Conservation (phyloP, 805 yeast species). For the Wickerhamomyces hampshirensis region DNA sequence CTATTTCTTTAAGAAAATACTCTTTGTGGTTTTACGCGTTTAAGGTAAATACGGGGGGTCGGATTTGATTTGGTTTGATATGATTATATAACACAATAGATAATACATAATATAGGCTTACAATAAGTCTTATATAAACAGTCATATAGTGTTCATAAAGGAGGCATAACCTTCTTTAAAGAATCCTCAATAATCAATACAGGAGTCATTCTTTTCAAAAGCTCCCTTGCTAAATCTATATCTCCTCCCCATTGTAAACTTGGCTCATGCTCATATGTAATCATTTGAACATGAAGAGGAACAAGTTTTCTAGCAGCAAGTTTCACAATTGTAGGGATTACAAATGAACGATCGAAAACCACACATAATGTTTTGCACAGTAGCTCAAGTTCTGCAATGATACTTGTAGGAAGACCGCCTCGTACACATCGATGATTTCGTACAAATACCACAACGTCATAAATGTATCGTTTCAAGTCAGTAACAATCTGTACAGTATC, state of each 20-base stretch:
- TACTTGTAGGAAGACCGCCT: slow-evolving; percentile 47
- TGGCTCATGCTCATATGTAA: slow-evolving; percentile 42
- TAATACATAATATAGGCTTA: no score
- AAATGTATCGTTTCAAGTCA: slow-evolving; percentile 49
- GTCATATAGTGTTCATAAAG: no score
- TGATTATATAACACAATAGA: not conserved
- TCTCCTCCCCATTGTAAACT: slow-evolving; percentile 56
- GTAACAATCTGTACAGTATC: slow-evolving; percentile 31
- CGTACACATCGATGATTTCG: slow-evolving; percentile 51
- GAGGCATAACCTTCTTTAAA: slow-evolving; percentile 45
- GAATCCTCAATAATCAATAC: slow-evolving; percentile 49
- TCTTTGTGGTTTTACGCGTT: no score
- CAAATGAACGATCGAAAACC: slow-evolving; percentile 35
- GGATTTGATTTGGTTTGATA: no score
- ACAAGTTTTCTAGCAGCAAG: slow-evolving; percentile 43
- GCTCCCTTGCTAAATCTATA: slow-evolving; percentile 32
- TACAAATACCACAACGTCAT: slow-evolving; percentile 48
- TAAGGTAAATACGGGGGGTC: no score
- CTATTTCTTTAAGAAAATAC: no score
- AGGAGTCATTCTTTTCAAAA: slow-evolving; percentile 41
- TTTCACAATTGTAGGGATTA: slow-evolving; percentile 50
- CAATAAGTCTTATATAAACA: not conserved
- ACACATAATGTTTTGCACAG: slow-evolving; percentile 38
- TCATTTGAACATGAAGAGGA: slow-evolving; percentile 41
- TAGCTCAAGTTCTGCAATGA: slow-evolving; percentile 37